Base-by-base conservation (phyloP, 306 rosid species). In the Datisca glomerata region DNA sequence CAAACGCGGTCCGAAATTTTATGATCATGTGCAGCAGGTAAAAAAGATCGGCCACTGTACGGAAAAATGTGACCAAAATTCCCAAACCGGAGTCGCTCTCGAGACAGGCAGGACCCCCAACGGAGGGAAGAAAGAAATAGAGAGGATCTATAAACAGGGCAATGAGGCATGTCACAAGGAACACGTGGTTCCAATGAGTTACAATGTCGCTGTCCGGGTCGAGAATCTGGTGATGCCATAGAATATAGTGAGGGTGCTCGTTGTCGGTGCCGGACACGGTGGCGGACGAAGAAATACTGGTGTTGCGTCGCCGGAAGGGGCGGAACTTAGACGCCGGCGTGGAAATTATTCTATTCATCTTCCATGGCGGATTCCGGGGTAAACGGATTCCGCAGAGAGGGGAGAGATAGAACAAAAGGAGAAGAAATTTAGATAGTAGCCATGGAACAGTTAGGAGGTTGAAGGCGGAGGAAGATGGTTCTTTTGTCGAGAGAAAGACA, bases 351-450 rank as follows among this genome's bases (percentile, higher is more conserved):
- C 76, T 79, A 79, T 74, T 65, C 96, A 87, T 87, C 80, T 82
- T 82, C 96, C 94, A 81, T 87, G 61, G 85, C 85, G 86, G 85
- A 79, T 59, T 79, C 96, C 93, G 74, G 62, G 59, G 50, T 28
- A 39, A 37, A 55, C 83, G 91, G 85, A 73, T 73, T 73, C 92
- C 92, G 84, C 81, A 16, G 41, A 59, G 31, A 35, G 24, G 47
- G 45, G 56, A 29, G 46, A 21, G 8, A 28, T 21, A 11, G 36
- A 31, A 5, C 3, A 31, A 14, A 11, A 0, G n/a, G 4, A 31
- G 33, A 28, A 8, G 33, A 12, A 28, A 31, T n/a, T n/a, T n/a
- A n/a, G n/a, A n/a, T n/a, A n/a, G n/a, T n/a, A n/a, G n/a, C n/a
- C 12, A 29, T 2, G 35, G 35, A 9, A 9, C 36, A 31, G n/a